These are phyloP conservation scores for Euphorbia tirucalli DNA, from an alignment of 345 rosid genomes.

Conservation along the genomic window DNA sequence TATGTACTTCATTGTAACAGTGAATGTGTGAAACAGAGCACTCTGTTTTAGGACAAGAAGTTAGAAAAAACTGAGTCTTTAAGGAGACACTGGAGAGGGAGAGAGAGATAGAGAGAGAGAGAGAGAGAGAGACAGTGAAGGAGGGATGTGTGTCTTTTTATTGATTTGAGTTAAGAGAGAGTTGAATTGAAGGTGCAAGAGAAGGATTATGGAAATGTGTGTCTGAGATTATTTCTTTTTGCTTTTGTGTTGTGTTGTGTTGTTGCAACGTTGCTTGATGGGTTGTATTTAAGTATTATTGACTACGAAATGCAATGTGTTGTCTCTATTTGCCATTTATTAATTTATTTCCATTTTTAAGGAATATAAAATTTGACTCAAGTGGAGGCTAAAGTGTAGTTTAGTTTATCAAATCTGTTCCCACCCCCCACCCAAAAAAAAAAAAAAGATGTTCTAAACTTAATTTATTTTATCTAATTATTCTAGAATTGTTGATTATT, in stretches of 20 bases:
- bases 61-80: neutral
- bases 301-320: neutral
- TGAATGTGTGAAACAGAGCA: constrained; percentile 12
- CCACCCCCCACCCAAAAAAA: no score
- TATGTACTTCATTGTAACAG: constrained; percentile 65
- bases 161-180: neutral
- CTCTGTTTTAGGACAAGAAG: constrained; percentile 21
- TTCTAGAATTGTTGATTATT: no score
- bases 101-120: neutral
- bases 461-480: no score
- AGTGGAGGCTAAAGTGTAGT: neutral
- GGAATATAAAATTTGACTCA: neutral
- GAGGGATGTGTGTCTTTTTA: constrained; percentile 13
- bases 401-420: neutral
- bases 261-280: neutral
- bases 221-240: constrained; percentile 7
- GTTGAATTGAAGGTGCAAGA: neutral
- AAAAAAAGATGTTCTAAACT: no score
- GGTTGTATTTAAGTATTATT: neutral
- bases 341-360: neutral
- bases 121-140: neutral
- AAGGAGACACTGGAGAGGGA: neutral
- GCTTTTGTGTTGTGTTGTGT: constrained; percentile 7
- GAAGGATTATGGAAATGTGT: neutral
- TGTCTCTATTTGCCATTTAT: neutral